Conservation (phyloP, 2,329 filamentous ascomycete genomes). For the Coniella lustricola region DNA sequence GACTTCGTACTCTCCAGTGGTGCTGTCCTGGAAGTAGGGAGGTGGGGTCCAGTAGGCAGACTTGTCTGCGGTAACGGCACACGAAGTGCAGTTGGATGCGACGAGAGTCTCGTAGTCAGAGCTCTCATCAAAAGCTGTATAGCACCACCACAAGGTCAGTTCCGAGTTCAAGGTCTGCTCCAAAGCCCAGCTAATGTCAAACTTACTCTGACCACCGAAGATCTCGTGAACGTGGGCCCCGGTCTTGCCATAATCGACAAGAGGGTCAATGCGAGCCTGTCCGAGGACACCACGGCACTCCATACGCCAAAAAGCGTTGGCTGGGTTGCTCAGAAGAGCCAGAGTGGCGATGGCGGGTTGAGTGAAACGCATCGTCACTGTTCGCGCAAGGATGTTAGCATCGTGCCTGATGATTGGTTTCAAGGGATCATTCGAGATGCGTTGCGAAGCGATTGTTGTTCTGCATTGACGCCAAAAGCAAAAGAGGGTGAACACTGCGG, state of each 20-base stretch:
- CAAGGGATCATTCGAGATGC: neutral
- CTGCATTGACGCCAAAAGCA: no score
- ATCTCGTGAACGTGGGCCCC: slow-evolving; percentile 67
- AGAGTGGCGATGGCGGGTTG: slow-evolving; percentile 1
- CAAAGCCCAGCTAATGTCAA: neutral
- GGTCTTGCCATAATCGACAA: slow-evolving; percentile 54
- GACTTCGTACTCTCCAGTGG: slow-evolving; percentile 58
- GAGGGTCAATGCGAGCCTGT: slow-evolving; percentile 68
- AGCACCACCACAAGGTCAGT: neutral
- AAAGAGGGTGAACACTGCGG: no score
- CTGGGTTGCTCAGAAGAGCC: slow-evolving; percentile 19
- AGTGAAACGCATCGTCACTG: slow-evolving; percentile 11
- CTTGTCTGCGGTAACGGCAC: slow-evolving; percentile 70
- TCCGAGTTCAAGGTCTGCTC: neutral
- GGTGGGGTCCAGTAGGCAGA: slow-evolving; percentile 84
- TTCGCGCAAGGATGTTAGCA: neutral
- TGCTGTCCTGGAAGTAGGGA: slow-evolving; percentile 65
- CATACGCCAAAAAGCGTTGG: slow-evolving; percentile 80
- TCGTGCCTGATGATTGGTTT: neutral
- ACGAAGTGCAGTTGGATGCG: slow-evolving; percentile 67
- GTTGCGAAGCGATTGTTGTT: neutral
- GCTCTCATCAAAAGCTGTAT: slow-evolving; percentile 56
- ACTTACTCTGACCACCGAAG: slow-evolving; percentile 70
- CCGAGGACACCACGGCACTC: slow-evolving; percentile 68
- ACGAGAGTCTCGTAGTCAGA: slow-evolving; percentile 51